These are phyloP conservation scores for Pleurotus eryngii DNA, from an alignment of 768 basidiomycete genomes.

Conservation along the genomic window DNA sequence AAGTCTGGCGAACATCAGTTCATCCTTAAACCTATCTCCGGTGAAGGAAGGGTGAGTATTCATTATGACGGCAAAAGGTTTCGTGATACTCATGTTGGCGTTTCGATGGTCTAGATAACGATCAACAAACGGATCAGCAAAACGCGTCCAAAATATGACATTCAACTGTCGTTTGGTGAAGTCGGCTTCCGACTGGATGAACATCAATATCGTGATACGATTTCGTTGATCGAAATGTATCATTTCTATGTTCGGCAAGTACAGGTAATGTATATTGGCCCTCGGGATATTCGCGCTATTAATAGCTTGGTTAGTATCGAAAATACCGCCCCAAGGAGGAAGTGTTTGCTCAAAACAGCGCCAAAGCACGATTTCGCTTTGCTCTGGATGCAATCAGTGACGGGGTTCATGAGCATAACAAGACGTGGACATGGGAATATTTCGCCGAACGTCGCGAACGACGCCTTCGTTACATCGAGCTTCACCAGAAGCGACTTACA, in stretches of 20 bases:
- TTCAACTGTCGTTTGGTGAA: slow-evolving; percentile 86
- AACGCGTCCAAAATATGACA: slow-evolving; percentile 76
- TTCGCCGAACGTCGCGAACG: slow-evolving; percentile 88
- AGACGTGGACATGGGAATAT: slow-evolving; percentile 90
- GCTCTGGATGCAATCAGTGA: slow-evolving; percentile 77
- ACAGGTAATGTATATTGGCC: slow-evolving; percentile 45
- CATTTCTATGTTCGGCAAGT: slow-evolving; percentile 88
- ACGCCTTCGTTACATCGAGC: slow-evolving; percentile 75
- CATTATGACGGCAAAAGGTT: not conserved
- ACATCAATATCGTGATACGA: slow-evolving; percentile 90
- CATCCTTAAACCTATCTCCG: slow-evolving; percentile 92
- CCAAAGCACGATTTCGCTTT: slow-evolving; percentile 71
- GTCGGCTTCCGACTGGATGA: slow-evolving; percentile 90
- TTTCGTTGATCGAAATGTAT: slow-evolving; percentile 94
- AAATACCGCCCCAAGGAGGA: slow-evolving; percentile 70
- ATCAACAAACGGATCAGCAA: slow-evolving; percentile 74
- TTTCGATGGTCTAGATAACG: slow-evolving; percentile 46
- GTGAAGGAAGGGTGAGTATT: slow-evolving; percentile 77
- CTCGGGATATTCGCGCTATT: slow-evolving; percentile 11
- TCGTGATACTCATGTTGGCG: too few relatives aligned
- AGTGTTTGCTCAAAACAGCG: slow-evolving; percentile 55
- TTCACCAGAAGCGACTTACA: slow-evolving; percentile 76
- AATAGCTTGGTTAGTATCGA: slow-evolving; percentile 58
- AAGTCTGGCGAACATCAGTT: slow-evolving; percentile 73
- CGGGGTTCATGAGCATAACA: slow-evolving; percentile 78